Evolutionary conservation across 495 filamentous ascomycete species (phyloP).

Genomic region (Penicillium turbatum): DNA sequence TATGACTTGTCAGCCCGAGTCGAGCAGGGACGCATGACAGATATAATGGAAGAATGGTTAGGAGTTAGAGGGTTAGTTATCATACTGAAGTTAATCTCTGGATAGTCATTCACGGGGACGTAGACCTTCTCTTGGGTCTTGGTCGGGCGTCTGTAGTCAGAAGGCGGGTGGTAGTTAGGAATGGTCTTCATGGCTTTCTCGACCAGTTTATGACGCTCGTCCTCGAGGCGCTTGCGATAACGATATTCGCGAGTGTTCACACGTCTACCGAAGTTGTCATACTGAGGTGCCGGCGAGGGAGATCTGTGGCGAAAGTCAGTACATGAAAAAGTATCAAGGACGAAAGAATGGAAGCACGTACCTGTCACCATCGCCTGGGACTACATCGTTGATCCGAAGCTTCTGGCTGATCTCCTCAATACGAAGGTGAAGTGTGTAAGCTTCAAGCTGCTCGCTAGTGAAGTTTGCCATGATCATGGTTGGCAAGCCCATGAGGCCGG

Average conservation of each 20-base stretch:
- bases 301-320: constrained; percentile 54
- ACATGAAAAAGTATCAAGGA: background rate
- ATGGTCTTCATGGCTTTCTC: constrained; percentile 98
- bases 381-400: constrained; percentile 95
- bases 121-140: constrained; percentile 99
- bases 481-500: constrained; percentile 93
- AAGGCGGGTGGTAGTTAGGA: constrained; percentile 94
- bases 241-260: constrained; percentile 97
- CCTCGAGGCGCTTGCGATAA: constrained; percentile 94
- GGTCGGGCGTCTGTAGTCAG: constrained; percentile 94
- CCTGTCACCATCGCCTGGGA: constrained; percentile 92
- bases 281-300: constrained; percentile 91
- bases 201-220: constrained; percentile 95
- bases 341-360: constrained; percentile 39
- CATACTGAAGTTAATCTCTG: constrained; percentile 99
- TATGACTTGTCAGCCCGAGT: constrained; percentile 41
- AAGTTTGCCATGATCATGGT: constrained; percentile 95
- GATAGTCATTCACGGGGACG: constrained; percentile 99
- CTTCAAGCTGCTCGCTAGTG: constrained; percentile 96
- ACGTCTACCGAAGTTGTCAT: constrained; percentile 98
- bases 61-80: constrained; percentile 98
- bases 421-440: constrained; percentile 89
- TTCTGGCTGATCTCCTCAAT: constrained; percentile 99
- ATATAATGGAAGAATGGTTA: constrained; percentile 53
- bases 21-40: constrained; percentile 48